Base-by-base conservation (phyloP, 257 asterid species). In the Rhazya stricta region DNA sequence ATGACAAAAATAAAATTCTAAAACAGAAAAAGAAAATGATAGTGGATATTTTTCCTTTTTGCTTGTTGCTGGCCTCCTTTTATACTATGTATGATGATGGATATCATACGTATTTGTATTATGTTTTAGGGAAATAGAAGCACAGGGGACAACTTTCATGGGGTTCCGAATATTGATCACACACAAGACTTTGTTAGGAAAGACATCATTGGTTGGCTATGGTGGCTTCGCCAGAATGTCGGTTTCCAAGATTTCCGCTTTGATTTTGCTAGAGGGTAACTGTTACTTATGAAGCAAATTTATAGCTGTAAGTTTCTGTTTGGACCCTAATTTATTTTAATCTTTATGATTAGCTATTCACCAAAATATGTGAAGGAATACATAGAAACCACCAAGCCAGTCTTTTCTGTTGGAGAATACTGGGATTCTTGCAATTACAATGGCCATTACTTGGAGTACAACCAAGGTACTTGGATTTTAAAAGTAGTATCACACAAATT, bases 191-290 rank as follows among this genome's bases (percentile, higher is more conserved):
- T 90, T 74, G 98, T 94, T 29, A 82, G 97, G 79, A 94, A 88
- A 83, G 98, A 92, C 88, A 85, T 94, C 34, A 77, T 51, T 36
- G 82, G 79, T 60, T 94, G 99, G 99, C 94, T 92, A 39, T 80
- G 73, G 42, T 94, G 99, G 99, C 83, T 94, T 68, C 87, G 90
- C 2, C 74, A 86, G 60, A 62, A 84, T 74, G 79, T 87, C 60
- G 99, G 97, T 77, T 94, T 94, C 89, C 96, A 94, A 86, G 99
- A 94, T 85, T 92, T 92, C 74, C 97, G 99, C 53, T 94, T 94
- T 76, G 97, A 94, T 87, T 94, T 94, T 80, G 96, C 96, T 9
- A 84, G 79, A 90, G 99, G 98, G 98, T 94, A 90, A 57, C 6
- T 45, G 67, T 74, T 1, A 36, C 46, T 37, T 66, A 36, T 1